Evolutionary conservation across 371 early-diverging fungal species (phyloP).

Genomic region (Mucor ambiguus): DNA sequence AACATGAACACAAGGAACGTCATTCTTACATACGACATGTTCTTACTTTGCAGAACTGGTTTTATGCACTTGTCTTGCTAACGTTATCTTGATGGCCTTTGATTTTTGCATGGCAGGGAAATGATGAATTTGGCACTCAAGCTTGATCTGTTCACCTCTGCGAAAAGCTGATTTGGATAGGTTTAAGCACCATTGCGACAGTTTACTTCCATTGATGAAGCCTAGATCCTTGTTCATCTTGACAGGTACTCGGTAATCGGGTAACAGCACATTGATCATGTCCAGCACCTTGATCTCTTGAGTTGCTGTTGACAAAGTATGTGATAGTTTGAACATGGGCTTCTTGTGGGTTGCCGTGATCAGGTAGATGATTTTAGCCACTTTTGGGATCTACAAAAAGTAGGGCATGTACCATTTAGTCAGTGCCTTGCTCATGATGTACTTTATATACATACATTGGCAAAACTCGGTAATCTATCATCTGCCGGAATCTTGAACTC

Average conservation of each 20-base stretch:
- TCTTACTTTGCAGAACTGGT: slow-evolving; percentile 22
- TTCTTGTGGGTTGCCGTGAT: slow-evolving; percentile 25
- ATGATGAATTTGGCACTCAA: slow-evolving; percentile 15
- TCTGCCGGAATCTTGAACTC: slow-evolving; percentile 17
- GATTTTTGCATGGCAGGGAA: slow-evolving; percentile 22
- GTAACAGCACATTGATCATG: slow-evolving; percentile 10
- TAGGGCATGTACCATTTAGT: background rate
- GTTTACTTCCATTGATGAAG: slow-evolving; percentile 12
- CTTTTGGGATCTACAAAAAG: slow-evolving; percentile 19
- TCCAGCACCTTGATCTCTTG: slow-evolving; percentile 11
- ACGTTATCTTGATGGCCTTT: slow-evolving; percentile 12
- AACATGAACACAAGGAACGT: slow-evolving; percentile 1
- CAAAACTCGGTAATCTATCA: slow-evolving; percentile 15
- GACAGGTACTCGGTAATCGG: background rate
- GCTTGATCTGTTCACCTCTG: slow-evolving; percentile 10
- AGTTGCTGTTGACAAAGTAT: slow-evolving; percentile 1
- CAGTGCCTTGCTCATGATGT: background rate
- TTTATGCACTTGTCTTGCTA: slow-evolving; percentile 15
- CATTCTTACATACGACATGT: background rate
- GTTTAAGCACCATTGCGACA: slow-evolving; percentile 13
- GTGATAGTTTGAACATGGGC: slow-evolving; percentile 17
- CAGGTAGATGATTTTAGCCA: slow-evolving; percentile 10
- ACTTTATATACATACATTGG: slow-evolving; percentile 1
- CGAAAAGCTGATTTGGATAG: slow-evolving; percentile 15
- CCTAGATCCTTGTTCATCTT: slow-evolving; percentile 12